phyloP scores from a whole-genome alignment of 2,329 filamentous ascomycete genomes.

The Cladorrhinum sp. region DNA sequence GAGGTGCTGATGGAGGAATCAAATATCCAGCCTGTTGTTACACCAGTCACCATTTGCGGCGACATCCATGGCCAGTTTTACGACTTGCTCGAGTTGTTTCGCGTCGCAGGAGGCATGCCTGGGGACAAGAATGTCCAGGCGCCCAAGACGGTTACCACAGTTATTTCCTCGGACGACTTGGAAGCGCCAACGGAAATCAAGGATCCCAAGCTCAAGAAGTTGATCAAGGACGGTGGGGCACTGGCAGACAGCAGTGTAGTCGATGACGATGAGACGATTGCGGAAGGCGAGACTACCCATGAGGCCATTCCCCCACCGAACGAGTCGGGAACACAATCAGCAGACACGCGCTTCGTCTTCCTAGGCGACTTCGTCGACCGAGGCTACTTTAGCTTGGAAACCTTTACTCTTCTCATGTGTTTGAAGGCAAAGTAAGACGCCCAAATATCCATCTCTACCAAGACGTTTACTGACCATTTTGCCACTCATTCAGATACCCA shows the following conservation, averaged over 20 bases:
- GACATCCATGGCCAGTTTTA: slow-evolving; percentile 99
- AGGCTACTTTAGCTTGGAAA: slow-evolving; percentile 96
- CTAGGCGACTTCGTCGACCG: slow-evolving; percentile 94
- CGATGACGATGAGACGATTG: slow-evolving; percentile 33
- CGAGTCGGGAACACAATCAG: slow-evolving; percentile 44
- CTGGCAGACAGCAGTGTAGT: slow-evolving; percentile 43
- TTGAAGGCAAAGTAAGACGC: slow-evolving; percentile 66
- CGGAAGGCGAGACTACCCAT: slow-evolving; percentile 41
- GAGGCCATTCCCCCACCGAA: slow-evolving; percentile 38
- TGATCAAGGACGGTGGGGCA: slow-evolving; percentile 65
- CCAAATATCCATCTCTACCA: slow-evolving; percentile 4
- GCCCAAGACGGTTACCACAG: slow-evolving; percentile 64
- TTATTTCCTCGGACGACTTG: slow-evolving; percentile 87
- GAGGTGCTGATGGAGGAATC: slow-evolving; percentile 99
- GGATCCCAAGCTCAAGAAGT: slow-evolving; percentile 81
- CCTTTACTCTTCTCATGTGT: slow-evolving; percentile 94
- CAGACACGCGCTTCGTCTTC: slow-evolving; percentile 57
- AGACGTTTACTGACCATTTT: slow-evolving; percentile 12
- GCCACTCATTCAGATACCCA: slow-evolving; percentile 68
- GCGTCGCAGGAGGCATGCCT: slow-evolving; percentile 94
- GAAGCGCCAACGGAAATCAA: slow-evolving; percentile 88
- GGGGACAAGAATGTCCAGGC: slow-evolving; percentile 70
- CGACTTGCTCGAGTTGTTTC: slow-evolving; percentile 93
- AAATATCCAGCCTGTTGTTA: slow-evolving; percentile 97
- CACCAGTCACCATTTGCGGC: slow-evolving; percentile 93